Evolutionary conservation across 116 monocot genomes (phyloP).

Genomic region (Posidonia oceanica): DNA sequence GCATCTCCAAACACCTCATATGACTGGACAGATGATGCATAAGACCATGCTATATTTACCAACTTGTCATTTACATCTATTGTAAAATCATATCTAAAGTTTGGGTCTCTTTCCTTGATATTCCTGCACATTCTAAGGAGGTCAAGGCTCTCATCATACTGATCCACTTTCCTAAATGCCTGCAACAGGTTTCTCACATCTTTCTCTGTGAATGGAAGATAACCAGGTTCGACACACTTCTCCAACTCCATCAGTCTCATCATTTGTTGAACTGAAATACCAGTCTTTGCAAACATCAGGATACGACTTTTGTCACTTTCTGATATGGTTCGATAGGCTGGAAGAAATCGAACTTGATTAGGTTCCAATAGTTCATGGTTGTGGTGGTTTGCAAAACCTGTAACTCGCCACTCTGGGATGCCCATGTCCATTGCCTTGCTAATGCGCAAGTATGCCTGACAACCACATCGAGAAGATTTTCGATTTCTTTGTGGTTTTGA

Average conservation of each 20-base stretch:
- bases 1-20: conserved; percentile 81
- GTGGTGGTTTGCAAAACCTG: conserved; percentile 69
- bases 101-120: conserved; percentile 55
- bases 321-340: conserved; percentile 67
- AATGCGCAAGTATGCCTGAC: conserved; percentile 76
- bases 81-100: conserved; percentile 67
- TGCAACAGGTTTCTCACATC: conserved; percentile 86
- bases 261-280: conserved; percentile 90
- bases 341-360: conserved; percentile 78
- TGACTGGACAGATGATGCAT: conserved; percentile 61
- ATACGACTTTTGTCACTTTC: conserved; percentile 62
- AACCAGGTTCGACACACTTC: conserved; percentile 65
- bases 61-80: conserved; percentile 34
- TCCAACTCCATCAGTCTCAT: conserved; percentile 82
- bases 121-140: conserved; percentile 67
- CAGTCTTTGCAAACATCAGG: conserved; percentile 69
- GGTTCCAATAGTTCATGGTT: conserved; percentile 80
- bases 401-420: conserved; percentile 64
- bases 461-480: conserved; percentile 82
- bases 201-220: conserved; percentile 77
- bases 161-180: conserved; percentile 54
- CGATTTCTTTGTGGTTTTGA: conserved; percentile 68
- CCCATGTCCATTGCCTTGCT: conserved; percentile 37
- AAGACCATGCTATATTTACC: conserved; percentile 87
- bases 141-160: conserved; percentile 51